Base-by-base conservation (phyloP, 2,329 filamentous ascomycete genomes). In the Fusarium nematophilum region DNA sequence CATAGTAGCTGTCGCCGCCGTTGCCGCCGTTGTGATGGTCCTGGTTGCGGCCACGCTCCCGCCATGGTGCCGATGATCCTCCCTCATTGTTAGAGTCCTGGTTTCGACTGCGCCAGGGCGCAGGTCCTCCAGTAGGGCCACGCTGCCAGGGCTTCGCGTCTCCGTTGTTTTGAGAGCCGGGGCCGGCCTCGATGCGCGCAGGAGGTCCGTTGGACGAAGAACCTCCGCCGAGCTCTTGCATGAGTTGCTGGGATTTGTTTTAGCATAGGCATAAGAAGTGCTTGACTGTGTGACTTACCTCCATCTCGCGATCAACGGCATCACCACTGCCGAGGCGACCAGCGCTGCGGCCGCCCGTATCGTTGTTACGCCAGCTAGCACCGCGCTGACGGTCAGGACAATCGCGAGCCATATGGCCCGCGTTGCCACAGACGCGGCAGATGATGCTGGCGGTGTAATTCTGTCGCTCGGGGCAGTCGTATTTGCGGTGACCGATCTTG, bases 371-470 rank as follows among this genome's bases (percentile, higher is more conserved):
- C 92, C 92, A 97, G 76, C 91, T 93, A 38, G 89, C 87, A 70
- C 95, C 95, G 73, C 91, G 88, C 80, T 95, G 91, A 73, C 95
- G 86, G 72, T 99, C 95, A 38, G 94, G 93, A 85, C 95, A 99
- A 79, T 99, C 95, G 69, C 94, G 90, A 67, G 93, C 95, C 93
- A 99, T 97, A 71, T 99, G 95, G 15, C 95, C 95, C 64, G 95
- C 93, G 74, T 98, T 97, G 67, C 95, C 95, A 80, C 95, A 99
- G 69, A 97, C 91, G 70, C 94, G 93, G 79, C 95, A 99, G 73
- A 99, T 98, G 75, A 99, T 98, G 78, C 93, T 98, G 70, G 95
- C 93, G n/a, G 95, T 99, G 79, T 90, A 98, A 79, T 99, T 99
- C 75, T 93, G 92, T 76, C 95, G 92, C 79, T 99, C 92, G 11